Base-by-base conservation (phyloP, 352 stramenopile genomes). In the Phytophthora rubi region DNA sequence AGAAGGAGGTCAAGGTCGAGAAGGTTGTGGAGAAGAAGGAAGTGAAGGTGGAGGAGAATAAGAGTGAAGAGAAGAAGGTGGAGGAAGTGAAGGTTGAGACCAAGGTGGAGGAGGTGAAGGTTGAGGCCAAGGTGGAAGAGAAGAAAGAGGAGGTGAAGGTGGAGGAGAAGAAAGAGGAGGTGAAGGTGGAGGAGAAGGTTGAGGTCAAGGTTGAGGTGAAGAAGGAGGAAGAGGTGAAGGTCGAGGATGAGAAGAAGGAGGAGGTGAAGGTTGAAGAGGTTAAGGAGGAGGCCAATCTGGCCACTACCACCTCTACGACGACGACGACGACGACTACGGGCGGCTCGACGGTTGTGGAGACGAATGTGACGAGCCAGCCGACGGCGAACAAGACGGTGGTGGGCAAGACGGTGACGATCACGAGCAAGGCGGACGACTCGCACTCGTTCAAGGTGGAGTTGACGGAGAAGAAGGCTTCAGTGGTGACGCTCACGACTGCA, bases 371-470 rank as follows among this genome's bases (percentile, higher is more conserved):
- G 45, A 79, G 72, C 16, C 72, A 76, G 39, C 68, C 59, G 30
- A 63, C 62, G 32, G 23, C 47, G 10, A 73, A 71, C 59, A 79
- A 79, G 54, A 79, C 72, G 45, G 63, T 79, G 49, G 68, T 79
- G 21, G 68, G 63, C 37, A 79, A 79, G 64, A 79, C 68, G 15
- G 69, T 79, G 48, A 79, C 72, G 48, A 75, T 79, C 35, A 73
- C 69, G 49, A 76, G 62, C 54, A 73, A 73, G 49, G 65, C 59
- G 32, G 66, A 69, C 10, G 59, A 79, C 49, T 53, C 26, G 8
- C 72, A 79, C 63, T 68, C 72, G 35, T 65, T 79, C 55, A 79
- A 74, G 56, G 52, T 80, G 16, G 72, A 77, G 53, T 71, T 80
- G 68, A 71, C 68, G 35, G 72, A 79, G 54, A 68, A 76, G 61